Percentiles rank a stretch among this genome's conserved stretches.
These are phyloP conservation scores for Sanghuangporus sanghuang DNA, from an alignment of 1,284 basidiomycete species.

Conservation along the genomic window DNA sequence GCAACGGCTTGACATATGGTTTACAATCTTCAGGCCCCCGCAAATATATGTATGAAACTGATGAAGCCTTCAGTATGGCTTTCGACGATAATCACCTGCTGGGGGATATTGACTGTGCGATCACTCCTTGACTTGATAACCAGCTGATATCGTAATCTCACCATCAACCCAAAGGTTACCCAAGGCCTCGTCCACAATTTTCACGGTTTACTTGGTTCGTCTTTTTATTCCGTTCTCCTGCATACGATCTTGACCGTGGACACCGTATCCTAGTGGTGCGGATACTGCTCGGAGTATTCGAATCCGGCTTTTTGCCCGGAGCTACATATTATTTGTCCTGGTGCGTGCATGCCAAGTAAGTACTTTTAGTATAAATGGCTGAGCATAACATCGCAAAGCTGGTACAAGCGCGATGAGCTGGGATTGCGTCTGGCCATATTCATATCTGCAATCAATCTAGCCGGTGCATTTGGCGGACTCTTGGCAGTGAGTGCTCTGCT, in stretches of 20 bases:
- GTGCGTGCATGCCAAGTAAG: constrained; percentile 30
- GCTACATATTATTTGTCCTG: constrained; percentile 70
- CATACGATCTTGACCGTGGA: neutral
- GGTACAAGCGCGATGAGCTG: constrained; percentile 22
- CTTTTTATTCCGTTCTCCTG: neutral
- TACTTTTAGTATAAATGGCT: neutral
- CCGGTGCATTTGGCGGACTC: constrained; percentile 21
- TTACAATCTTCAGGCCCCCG: constrained; percentile 44
- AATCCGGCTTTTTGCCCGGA: constrained; percentile 64
- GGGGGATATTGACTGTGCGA: constrained; percentile 68
- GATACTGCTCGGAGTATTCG: constrained; percentile 62
- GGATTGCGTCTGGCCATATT: constrained; percentile 24
- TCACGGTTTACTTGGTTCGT: constrained; percentile 52
- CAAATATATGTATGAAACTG: constrained; percentile 68
- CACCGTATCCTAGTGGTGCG: constrained; percentile 42
- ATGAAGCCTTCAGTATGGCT: constrained; percentile 63
- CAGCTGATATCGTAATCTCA: neutral
- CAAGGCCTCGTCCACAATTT: constrained; percentile 67
- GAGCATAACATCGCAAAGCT: constrained; percentile 2
- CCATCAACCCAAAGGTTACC: constrained; percentile 39
- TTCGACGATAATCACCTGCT: constrained; percentile 54
- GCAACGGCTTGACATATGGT: neutral
- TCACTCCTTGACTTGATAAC: constrained; percentile 14
- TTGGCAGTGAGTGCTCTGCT: neutral
- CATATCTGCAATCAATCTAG: constrained; percentile 22